Evolutionary conservation across 2,329 filamentous ascomycete species (phyloP), one percentile per base, ranked within the genome.

Genomic region (Stagonosporopsis cucurbitacearum): DNA sequence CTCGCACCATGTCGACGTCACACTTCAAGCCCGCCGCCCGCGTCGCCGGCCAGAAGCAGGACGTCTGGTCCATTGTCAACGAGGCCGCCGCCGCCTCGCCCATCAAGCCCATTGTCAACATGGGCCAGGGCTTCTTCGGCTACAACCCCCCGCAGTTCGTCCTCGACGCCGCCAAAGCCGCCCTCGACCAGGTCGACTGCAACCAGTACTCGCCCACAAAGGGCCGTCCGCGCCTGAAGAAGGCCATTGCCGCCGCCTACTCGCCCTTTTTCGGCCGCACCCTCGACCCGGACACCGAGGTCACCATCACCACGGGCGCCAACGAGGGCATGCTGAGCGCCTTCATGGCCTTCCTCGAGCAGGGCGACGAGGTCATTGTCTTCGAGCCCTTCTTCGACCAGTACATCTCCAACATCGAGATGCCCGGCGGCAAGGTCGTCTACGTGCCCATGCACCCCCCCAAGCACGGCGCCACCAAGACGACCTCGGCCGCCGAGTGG

Each of bases 351-450:
- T 99, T 99, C 68, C 87, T 99, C 55, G 95, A 99, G 77, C 84
- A 86, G 1, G 95, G 92, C 12, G 95, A 99, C 72, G 95, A 99
- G 77, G 95, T 97, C 63, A 97, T 99, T 64, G 85, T 99, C 53
- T 97, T 99, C 74, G 95, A 99, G 80, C 95, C 95, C 11, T 99
- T 97, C 79, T 99, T 98, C 74, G 95, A 99, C 78, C 95, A 99
- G 87, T 96, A 98, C 75, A 96, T 99, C 65, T 92, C 89, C 81
- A 99, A 99, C 78, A 98, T 99, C 62, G 91, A 97, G 77, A 98
- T 99, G 93, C 88, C 95, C 0, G 95, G 95, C 47, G 95, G 95
- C 64, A 96, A 89, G 73, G 91, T 98, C 62, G 89, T 94, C 66
- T 98, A 97, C 73, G 94, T 98, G 22, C 93, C 95, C n/a, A 82